Conservation (phyloP, 768 basidiomycete species). For the Suillus alpinus region DNA sequence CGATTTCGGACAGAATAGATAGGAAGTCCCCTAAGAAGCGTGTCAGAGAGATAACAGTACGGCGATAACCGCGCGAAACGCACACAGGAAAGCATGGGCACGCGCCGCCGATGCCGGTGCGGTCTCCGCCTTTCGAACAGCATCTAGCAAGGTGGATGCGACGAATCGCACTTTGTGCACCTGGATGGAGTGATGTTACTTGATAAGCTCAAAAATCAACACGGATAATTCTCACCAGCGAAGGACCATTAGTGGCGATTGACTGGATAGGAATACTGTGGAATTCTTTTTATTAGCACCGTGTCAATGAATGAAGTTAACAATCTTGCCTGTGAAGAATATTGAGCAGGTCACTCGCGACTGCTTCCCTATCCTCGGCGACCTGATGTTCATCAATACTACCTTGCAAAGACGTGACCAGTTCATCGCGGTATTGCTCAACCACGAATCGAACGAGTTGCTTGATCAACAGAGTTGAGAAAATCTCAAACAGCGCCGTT, state of each 20-base stretch:
- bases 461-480: slow-evolving; percentile 35
- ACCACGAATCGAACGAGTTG: slow-evolving; percentile 93
- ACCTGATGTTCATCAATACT: slow-evolving; percentile 60
- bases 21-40: slow-evolving; percentile 77
- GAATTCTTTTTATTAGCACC: slow-evolving; percentile 8
- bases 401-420: slow-evolving; percentile 66
- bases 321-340: slow-evolving; percentile 69
- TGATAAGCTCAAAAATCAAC: slow-evolving; percentile 7
- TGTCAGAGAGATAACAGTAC: background rate
- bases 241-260: slow-evolving; percentile 85
- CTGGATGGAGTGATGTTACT: slow-evolving; percentile 30
- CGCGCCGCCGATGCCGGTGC: slow-evolving; percentile 78
- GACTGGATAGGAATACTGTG: slow-evolving; percentile 87
- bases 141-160: slow-evolving; percentile 84
- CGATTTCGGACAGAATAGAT: slow-evolving; percentile 88
- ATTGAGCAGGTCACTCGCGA: slow-evolving; percentile 83
- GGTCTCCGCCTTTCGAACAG: slow-evolving; percentile 77
- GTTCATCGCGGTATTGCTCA: slow-evolving; percentile 88
- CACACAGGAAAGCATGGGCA: slow-evolving; percentile 85
- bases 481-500: background rate
- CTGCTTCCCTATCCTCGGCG: slow-evolving; percentile 75
- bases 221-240: slow-evolving; percentile 45
- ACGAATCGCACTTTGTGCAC: slow-evolving; percentile 94
- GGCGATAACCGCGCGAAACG: slow-evolving; percentile 26
- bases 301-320: background rate